phyloP scores from a whole-genome alignment of 257 asterid genomes.

The Datura wrightii region DNA sequence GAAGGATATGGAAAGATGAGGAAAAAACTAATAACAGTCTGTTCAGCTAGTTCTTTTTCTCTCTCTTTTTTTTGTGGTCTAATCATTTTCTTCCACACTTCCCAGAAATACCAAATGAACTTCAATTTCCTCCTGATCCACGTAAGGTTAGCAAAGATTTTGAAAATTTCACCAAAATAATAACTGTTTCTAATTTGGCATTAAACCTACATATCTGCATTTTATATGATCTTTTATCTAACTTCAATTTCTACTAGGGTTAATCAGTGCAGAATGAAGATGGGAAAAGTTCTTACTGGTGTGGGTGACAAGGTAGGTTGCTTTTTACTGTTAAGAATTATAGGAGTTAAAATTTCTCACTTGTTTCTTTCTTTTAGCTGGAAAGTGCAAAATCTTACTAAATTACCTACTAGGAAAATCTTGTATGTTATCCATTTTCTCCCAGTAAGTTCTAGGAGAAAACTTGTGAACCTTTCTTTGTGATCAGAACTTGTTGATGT shows the following conservation, averaged over 20 bases:
- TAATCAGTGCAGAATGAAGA: conserved; percentile 88
- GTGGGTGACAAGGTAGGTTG: conserved; percentile 84
- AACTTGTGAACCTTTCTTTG: neutral
- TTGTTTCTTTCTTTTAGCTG: neutral
- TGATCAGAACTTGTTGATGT: conserved; percentile 6
- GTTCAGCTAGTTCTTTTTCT: neutral
- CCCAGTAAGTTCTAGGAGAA: neutral
- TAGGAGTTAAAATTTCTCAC: neutral
- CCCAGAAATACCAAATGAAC: conserved; percentile 20
- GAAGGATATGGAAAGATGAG: conserved; percentile 8
- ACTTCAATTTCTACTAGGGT: conserved; percentile 57
- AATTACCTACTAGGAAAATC: neutral
- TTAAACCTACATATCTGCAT: neutral
- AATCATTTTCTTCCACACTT: neutral
- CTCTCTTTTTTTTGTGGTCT: neutral
- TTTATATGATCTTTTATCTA: conserved; percentile 30
- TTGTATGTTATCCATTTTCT: neutral
- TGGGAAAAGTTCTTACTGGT: conserved; percentile 87
- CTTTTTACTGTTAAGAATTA: conserved; percentile 36
- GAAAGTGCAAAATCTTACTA: neutral
- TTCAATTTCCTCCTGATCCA: neutral
- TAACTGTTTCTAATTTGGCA: neutral
- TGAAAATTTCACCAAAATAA: conserved; percentile 19
- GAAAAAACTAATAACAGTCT: neutral
- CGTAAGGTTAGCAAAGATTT: neutral